Percentiles rank a stretch among this genome's conserved stretches.
Conservation (phyloP, 2,329 filamentous ascomycete genomes). For the Botrytis squamosa region DNA sequence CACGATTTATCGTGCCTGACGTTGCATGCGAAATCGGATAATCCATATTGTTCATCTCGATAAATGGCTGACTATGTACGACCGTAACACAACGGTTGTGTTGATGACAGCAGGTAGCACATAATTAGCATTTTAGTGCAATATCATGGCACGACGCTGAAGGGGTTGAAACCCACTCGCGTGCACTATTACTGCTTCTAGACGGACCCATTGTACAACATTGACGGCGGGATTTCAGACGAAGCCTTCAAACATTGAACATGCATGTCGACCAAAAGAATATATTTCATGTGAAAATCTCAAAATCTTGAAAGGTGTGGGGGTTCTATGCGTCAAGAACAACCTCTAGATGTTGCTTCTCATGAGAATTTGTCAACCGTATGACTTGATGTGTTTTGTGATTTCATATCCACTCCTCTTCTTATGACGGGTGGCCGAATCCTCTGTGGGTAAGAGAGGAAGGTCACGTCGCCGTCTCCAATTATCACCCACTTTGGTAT, state of each 20-base stretch:
- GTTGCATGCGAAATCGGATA: slow-evolving; percentile 6
- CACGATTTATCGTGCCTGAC: background rate
- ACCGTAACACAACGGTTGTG: background rate
- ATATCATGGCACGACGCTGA: slow-evolving; percentile 1
- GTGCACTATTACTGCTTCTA: slow-evolving; percentile 12
- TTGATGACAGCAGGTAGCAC: background rate
- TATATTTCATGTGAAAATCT: background rate
- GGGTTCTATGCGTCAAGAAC: background rate
- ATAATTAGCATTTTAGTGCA: background rate
- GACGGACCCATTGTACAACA: background rate
- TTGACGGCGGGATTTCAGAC: background rate
- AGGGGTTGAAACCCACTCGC: background rate
- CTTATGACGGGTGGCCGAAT: background rate
- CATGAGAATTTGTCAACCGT: background rate
- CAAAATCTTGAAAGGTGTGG: slow-evolving; percentile 4
- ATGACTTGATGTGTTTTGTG: background rate
- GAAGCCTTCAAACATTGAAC: background rate
- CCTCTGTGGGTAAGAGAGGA: background rate
- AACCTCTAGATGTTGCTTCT: background rate
- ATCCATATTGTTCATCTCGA: background rate
- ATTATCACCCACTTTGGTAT: background rate
- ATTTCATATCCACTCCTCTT: background rate
- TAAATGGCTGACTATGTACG: background rate
- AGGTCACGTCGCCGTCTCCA: background rate
- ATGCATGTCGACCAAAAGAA: slow-evolving; percentile 9